Conservation (phyloP, 345 rosid genomes). For the Mangifera indica region DNA sequence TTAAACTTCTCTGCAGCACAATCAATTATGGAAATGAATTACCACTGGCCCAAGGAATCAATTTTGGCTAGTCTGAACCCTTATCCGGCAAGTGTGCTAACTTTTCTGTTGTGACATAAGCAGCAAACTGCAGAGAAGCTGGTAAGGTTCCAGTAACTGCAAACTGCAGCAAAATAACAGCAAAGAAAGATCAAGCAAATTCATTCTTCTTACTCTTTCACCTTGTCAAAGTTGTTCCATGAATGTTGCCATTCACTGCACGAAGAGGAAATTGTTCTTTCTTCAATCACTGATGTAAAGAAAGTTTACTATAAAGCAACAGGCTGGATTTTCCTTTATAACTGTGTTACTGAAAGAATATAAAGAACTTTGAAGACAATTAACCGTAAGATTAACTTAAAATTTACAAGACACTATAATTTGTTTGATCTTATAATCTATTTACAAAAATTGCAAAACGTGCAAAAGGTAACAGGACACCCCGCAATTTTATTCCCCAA, state of each 20-base stretch:
- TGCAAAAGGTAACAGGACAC: background rate
- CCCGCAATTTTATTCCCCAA: background rate
- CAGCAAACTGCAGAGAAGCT: background rate
- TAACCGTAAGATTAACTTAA: background rate
- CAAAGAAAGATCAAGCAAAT: background rate
- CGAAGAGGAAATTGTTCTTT: background rate
- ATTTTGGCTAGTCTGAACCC: slow-evolving; percentile 48
- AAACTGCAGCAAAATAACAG: background rate
- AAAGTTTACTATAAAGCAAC: background rate
- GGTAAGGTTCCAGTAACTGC: background rate
- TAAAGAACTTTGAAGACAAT: background rate
- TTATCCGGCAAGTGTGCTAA: slow-evolving; percentile 10
- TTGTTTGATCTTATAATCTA: background rate
- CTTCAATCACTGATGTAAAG: background rate
- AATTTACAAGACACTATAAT: background rate
- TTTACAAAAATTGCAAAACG: background rate
- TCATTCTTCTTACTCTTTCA: background rate
- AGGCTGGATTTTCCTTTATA: background rate
- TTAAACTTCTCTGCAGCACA: slow-evolving; percentile 50
- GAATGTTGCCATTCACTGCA: background rate
- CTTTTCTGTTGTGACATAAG: background rate
- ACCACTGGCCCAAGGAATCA: slow-evolving; percentile 96
- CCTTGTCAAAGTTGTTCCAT: background rate
- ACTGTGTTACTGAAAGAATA: background rate
- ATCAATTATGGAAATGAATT: slow-evolving; percentile 89